Conservation (phyloP, 495 filamentous ascomycete species). For the Saxophila tyrrhenica region DNA sequence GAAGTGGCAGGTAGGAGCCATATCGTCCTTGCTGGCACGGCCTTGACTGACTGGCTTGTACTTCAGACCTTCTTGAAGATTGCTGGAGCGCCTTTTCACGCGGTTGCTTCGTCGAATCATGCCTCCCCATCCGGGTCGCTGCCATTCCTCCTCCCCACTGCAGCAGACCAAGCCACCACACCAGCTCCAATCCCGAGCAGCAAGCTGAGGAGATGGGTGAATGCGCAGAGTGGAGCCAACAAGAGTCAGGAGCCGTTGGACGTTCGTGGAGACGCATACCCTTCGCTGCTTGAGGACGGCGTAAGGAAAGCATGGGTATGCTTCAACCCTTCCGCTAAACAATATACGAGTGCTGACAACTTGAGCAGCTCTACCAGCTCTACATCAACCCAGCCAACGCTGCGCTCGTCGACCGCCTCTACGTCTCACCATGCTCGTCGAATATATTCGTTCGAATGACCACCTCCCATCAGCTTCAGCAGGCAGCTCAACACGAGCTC, state of each 20-base stretch:
- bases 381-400: slow-evolving; percentile 58
- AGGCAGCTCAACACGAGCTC: slow-evolving; percentile 62
- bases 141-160: slow-evolving; percentile 67
- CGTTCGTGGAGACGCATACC: slow-evolving; percentile 63
- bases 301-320: slow-evolving; percentile 80
- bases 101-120: slow-evolving; percentile 78
- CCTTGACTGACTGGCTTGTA: neutral
- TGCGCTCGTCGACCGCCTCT: slow-evolving; percentile 51
- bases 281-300: slow-evolving; percentile 63
- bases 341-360: slow-evolving; percentile 1
- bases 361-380: slow-evolving; percentile 56
- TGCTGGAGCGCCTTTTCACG: slow-evolving; percentile 52
- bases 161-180: slow-evolving; percentile 16
- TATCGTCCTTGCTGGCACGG: too few species aligned
- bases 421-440: slow-evolving; percentile 52
- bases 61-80: slow-evolving; percentile 75
- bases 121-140: slow-evolving; percentile 78
- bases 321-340: slow-evolving; percentile 3
- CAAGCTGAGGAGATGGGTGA: slow-evolving; percentile 61
- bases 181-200: slow-evolving; percentile 46
- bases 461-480: slow-evolving; percentile 52
- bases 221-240: slow-evolving; percentile 29
- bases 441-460: slow-evolving; percentile 50
- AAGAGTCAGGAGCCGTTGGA: slow-evolving; percentile 37
- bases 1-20: slow-evolving; percentile 80